Evolutionary conservation across 192 early-diverging fungal genomes (phyloP), one percentile per base, ranked within the genome.

Genomic region (Geranomyces michiganensis): DNA sequence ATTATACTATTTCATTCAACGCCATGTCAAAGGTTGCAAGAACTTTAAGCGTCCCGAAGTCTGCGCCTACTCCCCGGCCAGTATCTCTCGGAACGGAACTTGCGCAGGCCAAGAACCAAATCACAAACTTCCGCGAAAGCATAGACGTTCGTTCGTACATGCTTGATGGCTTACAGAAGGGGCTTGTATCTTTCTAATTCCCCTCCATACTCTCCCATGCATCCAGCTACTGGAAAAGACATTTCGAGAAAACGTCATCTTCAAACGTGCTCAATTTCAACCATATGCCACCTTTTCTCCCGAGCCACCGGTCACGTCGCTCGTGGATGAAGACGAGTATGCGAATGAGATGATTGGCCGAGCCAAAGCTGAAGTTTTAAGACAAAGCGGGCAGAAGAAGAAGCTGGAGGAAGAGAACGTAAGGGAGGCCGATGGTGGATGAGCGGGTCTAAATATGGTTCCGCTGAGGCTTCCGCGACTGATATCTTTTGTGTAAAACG

Each of bases 391-490:
- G 12, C 45, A 67, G 36, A 65, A 72, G 46, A 48, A 55, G 17
- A 71, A 72, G 59, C n/a, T 33, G 53, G 68, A 65, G 43, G 75
- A 77, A 58, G 24, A 61, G 65, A 29, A 72, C 10, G 75, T 77
- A 61, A 21, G 64, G 0, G 31, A 17, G 17, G 36, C 5, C 10
- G 36, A 10, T 41, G 36, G 36, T 10, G 36, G 10, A 10, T 41
- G 19, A 53, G 7, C 51, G 19, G n/a, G n/a, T n/a, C n/a, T n/a
- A n/a, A n/a, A n/a, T n/a, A n/a, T n/a, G n/a, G n/a, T n/a, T n/a
- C n/a, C n/a, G n/a, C n/a, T n/a, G n/a, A n/a, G n/a, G n/a, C n/a
- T n/a, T n/a, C n/a, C n/a, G n/a, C n/a, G n/a, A n/a, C n/a, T n/a
- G n/a, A n/a, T n/a, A n/a, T n/a, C n/a, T n/a, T n/a, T n/a, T n/a